Evolutionary conservation across 371 early-diverging fungal genomes (phyloP), one percentile per base, ranked within the genome.

Genomic region (Parasitella parasitica): DNA sequence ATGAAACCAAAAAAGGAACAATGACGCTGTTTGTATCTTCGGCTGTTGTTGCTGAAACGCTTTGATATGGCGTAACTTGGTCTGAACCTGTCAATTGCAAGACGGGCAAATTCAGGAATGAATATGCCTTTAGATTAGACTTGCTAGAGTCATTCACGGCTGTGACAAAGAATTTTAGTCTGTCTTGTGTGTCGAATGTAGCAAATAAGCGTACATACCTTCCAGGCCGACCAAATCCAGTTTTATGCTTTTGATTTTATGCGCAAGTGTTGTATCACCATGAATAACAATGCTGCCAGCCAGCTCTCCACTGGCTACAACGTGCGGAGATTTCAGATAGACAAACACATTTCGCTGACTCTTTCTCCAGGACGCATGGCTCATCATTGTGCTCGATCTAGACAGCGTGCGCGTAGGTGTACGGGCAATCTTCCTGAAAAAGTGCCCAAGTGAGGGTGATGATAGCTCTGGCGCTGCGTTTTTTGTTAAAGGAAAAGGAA

Each of bases 321-420:
- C 68, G 57, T 67, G 71, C 22, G 78, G 73, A 26, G 78, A 63
- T 59, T 72, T 77, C 30, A 72, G 39, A 53, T 59, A 75, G 3
- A 77, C 65, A 4, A 49, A 46, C 15, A 64, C n/a, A 30, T 59
- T 52, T 26, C 46, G 35, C 18, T 59, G 51, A 20, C 48, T 41
- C 43, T 43, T 43, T 22, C 22, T 43, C 43, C 43, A 49, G 3
- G 49, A 27, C 28, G 28, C 28, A 6, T 43, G 43, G 43, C 43
- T 43, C 18, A 43, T 43, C 22, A 11, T 43, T 6, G 41, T 30
- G 32, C 12, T 56, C 27, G 39, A 15, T 24, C 28, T 56, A 3
- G 37, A 30, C 11, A 56, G 13, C 6, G 56, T 37, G 4, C 27
- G 55, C 26, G 34, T 56, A 11, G 16, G 37, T 20, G 43, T 18